A percentile compares a stretch with the other conserved stretches of the same genome.
Conservation (phyloP, 257 asterid species). For the Forsythia viridissima region DNA sequence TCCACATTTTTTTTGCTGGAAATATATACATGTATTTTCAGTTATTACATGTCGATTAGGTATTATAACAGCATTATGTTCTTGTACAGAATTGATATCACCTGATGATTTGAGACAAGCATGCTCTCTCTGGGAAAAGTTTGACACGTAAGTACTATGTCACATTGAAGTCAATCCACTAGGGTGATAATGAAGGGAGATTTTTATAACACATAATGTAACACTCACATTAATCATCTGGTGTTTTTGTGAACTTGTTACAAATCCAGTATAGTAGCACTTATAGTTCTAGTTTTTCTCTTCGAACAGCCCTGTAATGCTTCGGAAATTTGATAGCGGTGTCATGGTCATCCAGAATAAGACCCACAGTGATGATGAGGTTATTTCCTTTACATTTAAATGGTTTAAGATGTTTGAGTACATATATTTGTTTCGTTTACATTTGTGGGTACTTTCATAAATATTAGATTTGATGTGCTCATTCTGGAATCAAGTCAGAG, state of each 20-base stretch:
- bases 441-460: neutral
- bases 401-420: neutral
- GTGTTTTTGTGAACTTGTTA: constrained; percentile 14
- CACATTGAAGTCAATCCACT: constrained; percentile 21
- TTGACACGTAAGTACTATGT: constrained; percentile 71
- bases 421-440: neutral
- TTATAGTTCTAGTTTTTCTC: constrained; percentile 17
- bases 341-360: constrained; percentile 93
- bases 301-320: constrained; percentile 74
- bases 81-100: constrained; percentile 77
- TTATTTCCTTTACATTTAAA: constrained; percentile 23
- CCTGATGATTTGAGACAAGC: constrained; percentile 98
- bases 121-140: constrained; percentile 93
- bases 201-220: neutral
- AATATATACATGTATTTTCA: neutral
- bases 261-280: neutral
- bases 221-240: constrained; percentile 8
- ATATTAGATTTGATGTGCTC: neutral
- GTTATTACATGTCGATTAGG: neutral
- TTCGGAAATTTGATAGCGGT: constrained; percentile 95
- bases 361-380: constrained; percentile 93
- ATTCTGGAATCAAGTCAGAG: neutral
- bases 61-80: constrained; percentile 17
- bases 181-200: constrained; percentile 15
- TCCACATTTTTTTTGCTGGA: constrained; percentile 3